Evolutionary conservation across 139 green algal species (phyloP), one percentile per base, ranked within the genome.

Genomic region (Chlorokybus atmophyticus): DNA sequence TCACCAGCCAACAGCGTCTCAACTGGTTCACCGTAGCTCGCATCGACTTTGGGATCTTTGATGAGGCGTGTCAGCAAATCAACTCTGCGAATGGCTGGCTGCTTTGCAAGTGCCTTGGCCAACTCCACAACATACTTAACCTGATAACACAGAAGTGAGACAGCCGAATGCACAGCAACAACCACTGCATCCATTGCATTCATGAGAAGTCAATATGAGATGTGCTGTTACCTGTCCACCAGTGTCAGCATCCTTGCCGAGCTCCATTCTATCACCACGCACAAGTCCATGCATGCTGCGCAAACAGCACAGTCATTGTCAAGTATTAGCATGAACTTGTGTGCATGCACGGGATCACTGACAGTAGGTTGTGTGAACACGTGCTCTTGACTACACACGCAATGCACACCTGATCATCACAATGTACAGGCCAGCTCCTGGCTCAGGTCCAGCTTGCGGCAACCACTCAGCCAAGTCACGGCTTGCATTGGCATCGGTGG

Each of bases 121-220:
- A 96, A 72, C 82, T 96, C 87, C 19, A 96, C 86, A 31, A 96
- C 88, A 62, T 96, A 95, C 74, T 90, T 90, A n/a, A 90, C 73
- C 75, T 86, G 69, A 14, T 10, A 44, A 44, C 35, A 47, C 48
- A 19, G 48, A 55, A 55, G 24, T 55, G 10, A 55, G 10, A 41
- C 25, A 55, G 48, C 17, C 29, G 29, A 19, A 70, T 44, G n/a
- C 32, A 4, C 23, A 10, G 35, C 26, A 35, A 7, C 48, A 86
- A 79, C 79, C 92, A 84, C 38, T 21, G 14, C 38, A n/a, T 14
- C n/a, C n/a, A n/a, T n/a, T n/a, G n/a, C n/a, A n/a, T n/a, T n/a
- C n/a, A n/a, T n/a, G n/a, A n/a, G n/a, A n/a, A n/a, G n/a, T n/a
- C n/a, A n/a, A n/a, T n/a, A n/a, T n/a, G n/a, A n/a, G n/a, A n/a